Base-by-base conservation (phyloP, 495 filamentous ascomycete genomes). In the Neurospora sp. region DNA sequence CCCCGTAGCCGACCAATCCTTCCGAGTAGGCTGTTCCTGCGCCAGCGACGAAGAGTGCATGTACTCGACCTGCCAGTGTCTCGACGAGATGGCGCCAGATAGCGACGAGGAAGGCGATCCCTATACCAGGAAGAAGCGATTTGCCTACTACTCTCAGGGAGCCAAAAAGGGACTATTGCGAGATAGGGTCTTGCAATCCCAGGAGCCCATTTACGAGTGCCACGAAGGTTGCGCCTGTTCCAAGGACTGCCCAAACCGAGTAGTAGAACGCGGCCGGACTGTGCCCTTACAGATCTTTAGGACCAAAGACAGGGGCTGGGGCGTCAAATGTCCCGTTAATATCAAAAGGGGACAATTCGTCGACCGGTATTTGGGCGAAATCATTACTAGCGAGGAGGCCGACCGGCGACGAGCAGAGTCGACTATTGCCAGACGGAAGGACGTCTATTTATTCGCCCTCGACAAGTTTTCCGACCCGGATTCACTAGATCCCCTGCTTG, bases 281-380 rank as follows among this genome's bases (percentile, higher is more conserved):
- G 84, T 98, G 2, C 86, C 88, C 0, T 80, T 98, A 7, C 88
- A 96, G 77, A 93, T 98, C 37, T 99, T 98, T 80, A 86, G 91
- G 74, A 97, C 94, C 0, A 79, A 82, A 5, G 81, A 86, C 20
- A 89, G 95, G 41, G 96, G 96, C 8, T 97, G 94, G 88, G 96
- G 93, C 37, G 88, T 98, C 2, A 86, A 90, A 11, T 93, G 90
- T 54, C 86, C 85, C 0, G 86, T 91, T 14, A 82, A 88, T 31
- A 89, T 99, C 31, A 84, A 87, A 72, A 85, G 87, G 70, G 95
- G 95, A 7, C 92, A 96, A 77, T 98, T 96, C 76, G 89, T 98
- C 71, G 95, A 96, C 77, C 87, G 88, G 27, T 98, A 98, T 74
- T 89, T 93, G 16, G 95, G 95, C 1, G 95, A 98, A 79, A 88